These are phyloP conservation scores for Camelina neglecta DNA, from an alignment of 345 rosid genomes.

Conservation along the genomic window DNA sequence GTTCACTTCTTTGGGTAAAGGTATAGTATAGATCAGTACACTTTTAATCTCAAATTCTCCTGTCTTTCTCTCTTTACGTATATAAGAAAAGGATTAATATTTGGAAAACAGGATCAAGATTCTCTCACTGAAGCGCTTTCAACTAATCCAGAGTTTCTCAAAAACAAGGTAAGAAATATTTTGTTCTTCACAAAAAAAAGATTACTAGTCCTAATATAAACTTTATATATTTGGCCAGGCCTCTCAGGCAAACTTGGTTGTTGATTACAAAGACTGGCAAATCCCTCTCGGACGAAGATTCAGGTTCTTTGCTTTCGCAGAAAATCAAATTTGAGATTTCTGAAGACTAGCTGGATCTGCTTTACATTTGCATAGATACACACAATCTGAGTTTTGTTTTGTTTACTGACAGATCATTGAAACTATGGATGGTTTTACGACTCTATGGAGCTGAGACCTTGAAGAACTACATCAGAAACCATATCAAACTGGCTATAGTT, in stretches of 20 bases:
- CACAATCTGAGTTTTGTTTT: slow-evolving; percentile 1
- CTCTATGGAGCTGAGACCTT: slow-evolving; percentile 78
- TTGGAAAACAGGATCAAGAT: slow-evolving; percentile 65
- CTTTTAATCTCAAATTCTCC: slow-evolving; percentile 15
- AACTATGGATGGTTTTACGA: slow-evolving; percentile 89
- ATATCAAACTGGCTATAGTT: slow-evolving; percentile 67
- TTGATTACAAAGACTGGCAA: slow-evolving; percentile 98
- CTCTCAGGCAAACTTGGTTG: slow-evolving; percentile 79
- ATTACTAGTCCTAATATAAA: not conserved
- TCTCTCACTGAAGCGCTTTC: slow-evolving; percentile 82
- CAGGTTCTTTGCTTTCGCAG: slow-evolving; percentile 53
- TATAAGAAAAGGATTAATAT: not conserved
- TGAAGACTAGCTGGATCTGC: not conserved
- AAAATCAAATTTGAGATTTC: not conserved
- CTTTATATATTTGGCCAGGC: slow-evolving; percentile 50
- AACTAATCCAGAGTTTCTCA: slow-evolving; percentile 85
- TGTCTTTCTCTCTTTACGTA: not conserved
- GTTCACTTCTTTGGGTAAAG: slow-evolving; percentile 91
- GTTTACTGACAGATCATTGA: slow-evolving; percentile 64
- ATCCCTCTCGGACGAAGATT: slow-evolving; percentile 95
- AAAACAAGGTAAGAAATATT: slow-evolving; percentile 67
- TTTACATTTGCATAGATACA: not conserved
- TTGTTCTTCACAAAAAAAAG: not conserved
- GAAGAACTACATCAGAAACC: slow-evolving; percentile 74
- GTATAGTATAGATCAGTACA: slow-evolving; percentile 39